Evolutionary conservation across 805 yeast genomes (phyloP).

Genomic region (Ogataea trehaloabstinens): DNA sequence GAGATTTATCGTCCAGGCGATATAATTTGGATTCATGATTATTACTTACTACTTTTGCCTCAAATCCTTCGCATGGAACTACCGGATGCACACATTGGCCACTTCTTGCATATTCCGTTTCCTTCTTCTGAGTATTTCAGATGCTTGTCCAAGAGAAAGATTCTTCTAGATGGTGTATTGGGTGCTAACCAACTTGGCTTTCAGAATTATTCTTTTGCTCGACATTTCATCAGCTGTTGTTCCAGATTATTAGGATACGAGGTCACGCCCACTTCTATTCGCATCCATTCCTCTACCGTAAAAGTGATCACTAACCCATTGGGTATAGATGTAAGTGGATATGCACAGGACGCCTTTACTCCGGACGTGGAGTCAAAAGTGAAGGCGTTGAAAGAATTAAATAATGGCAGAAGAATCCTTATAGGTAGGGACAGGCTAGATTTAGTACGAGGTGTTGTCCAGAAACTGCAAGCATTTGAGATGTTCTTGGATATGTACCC

Average conservation of each 20-base stretch:
- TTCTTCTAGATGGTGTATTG: slow-evolving; percentile 83
- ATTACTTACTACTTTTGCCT: slow-evolving; percentile 77
- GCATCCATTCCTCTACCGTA: slow-evolving; percentile 75
- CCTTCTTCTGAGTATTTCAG: slow-evolving; percentile 93
- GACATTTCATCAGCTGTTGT: slow-evolving; percentile 91
- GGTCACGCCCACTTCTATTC: slow-evolving; percentile 52
- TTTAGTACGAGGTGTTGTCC: slow-evolving; percentile 88
- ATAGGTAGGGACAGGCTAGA: slow-evolving; percentile 95
- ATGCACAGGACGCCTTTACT: slow-evolving; percentile 61
- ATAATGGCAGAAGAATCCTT: slow-evolving; percentile 69
- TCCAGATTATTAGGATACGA: slow-evolving; percentile 85
- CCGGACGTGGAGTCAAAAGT: slow-evolving; percentile 59
- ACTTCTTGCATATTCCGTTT: slow-evolving; percentile 87
- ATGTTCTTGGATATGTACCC: slow-evolving; percentile 88
- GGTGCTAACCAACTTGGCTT: slow-evolving; percentile 87
- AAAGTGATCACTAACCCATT: slow-evolving; percentile 77
- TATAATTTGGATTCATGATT: slow-evolving; percentile 90
- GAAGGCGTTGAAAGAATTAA: slow-evolving; percentile 58
- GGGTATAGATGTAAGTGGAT: slow-evolving; percentile 77
- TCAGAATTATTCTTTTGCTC: slow-evolving; percentile 80
- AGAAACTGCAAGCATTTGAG: slow-evolving; percentile 88
- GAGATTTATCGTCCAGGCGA: slow-evolving; percentile 83
- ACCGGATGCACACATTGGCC: slow-evolving; percentile 72
- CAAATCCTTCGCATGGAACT: slow-evolving; percentile 76
- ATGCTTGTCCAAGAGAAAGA: slow-evolving; percentile 78